phyloP scores from a whole-genome alignment of 306 rosid genomes.

The Malus domestica region DNA sequence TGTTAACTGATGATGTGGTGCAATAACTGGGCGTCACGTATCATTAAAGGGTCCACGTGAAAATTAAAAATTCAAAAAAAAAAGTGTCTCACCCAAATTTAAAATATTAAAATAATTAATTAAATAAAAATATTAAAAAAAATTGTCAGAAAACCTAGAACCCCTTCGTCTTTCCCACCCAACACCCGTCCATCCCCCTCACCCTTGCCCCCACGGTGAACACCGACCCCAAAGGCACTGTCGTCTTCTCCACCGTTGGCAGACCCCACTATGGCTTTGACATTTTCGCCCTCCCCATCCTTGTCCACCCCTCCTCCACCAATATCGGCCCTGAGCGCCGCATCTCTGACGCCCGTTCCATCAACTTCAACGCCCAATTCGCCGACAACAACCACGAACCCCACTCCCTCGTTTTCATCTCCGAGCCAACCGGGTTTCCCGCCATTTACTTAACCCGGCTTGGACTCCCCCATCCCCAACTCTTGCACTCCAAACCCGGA shows the following conservation, averaged over 20 bases:
- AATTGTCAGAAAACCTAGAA: too few species aligned
- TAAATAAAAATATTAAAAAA: too few species aligned
- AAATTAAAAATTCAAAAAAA: too few species aligned
- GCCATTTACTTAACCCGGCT: slow-evolving; percentile 36
- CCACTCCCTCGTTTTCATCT: slow-evolving; percentile 43
- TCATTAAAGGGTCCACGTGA: too few species aligned
- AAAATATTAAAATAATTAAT: too few species aligned
- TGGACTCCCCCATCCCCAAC: slow-evolving; percentile 15
- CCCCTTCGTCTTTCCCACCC: too few species aligned
- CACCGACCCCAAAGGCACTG: slow-evolving; percentile 46
- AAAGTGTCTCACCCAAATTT: too few species aligned
- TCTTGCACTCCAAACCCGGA: slow-evolving; percentile 23
- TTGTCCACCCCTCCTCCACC: slow-evolving; percentile 11
- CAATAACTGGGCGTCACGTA: fast-evolving
- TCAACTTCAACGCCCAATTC: slow-evolving; percentile 78
- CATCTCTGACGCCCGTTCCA: slow-evolving; percentile 15
- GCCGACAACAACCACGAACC: neutral
- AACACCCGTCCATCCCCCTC: neutral
- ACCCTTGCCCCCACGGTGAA: neutral
- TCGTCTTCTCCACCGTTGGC: slow-evolving; percentile 57
- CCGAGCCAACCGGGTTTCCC: slow-evolving; percentile 61
- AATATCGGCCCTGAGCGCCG: neutral
- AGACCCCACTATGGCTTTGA: slow-evolving; percentile 69
- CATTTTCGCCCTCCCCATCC: slow-evolving; percentile 29
- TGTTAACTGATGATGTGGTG: fast-evolving